Evolutionary conservation across 805 yeast genomes (phyloP), one percentile per base, ranked within the genome.

Genomic region (Metschnikowia picachoensis): DNA sequence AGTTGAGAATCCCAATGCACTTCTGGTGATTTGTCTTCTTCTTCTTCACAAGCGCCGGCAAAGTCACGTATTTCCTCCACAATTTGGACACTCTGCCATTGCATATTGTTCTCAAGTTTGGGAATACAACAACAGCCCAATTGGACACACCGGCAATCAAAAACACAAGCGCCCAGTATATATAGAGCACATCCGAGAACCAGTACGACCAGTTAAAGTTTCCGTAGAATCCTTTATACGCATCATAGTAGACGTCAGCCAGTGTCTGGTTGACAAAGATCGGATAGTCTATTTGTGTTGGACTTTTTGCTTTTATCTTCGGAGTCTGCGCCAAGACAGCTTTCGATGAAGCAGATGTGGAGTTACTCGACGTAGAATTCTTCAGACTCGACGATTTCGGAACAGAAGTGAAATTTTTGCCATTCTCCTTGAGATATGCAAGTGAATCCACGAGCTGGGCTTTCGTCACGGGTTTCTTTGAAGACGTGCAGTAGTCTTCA

Each of bases 11-110:
- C 3, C 62, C 46, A 10, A 53, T 38, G 25, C 59, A 56, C 14
- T 57, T 50, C 29, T 57, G 55, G 35, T 60, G 64, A 29, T 57
- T 52, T 17, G 70, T 63, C 44, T 64, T 68, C 15, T 57, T 49
- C 38, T 47, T 58, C 2, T 61, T 61, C 20, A 47, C 46, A 5
- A 68, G 56, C 0, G 80, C 73, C 12, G 80, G 79, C 9, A 71
- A 52, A 0, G 70, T 60, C 8, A 75, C 39, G 33, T 62, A 56
- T 14, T 64, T 62, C 48, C 78, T 60, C 46, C 72, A 53, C 48
- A 60, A 46, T 46, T 68, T 74, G 4, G 69, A 50, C 2, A 63
- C 10, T 4, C 63, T 60, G 46, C 60, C 67, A 8, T 55, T 51
- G 43, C 43, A 51, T 8, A 13, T 8, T 10, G 29, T 35, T 28